Evolutionary conservation across 176 grass and related monocot genomes (phyloP).

Genomic region (Carex scoparia): DNA sequence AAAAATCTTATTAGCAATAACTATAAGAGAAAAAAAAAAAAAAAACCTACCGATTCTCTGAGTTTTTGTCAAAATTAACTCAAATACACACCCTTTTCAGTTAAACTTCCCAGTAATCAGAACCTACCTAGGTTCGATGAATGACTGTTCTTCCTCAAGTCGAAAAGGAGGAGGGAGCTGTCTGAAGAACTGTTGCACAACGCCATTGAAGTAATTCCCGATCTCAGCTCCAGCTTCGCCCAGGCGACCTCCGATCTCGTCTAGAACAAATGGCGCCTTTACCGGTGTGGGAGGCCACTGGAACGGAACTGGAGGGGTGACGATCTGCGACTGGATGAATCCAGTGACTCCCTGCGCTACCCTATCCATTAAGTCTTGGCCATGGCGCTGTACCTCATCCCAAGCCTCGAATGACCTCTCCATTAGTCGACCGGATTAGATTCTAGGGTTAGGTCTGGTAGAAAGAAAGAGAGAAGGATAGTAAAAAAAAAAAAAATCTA

Average conservation of each 20-base stretch:
- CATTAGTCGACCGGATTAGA: slow-evolving; percentile 25
- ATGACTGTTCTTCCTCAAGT: slow-evolving; percentile 36
- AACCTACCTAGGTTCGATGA: slow-evolving; percentile 14
- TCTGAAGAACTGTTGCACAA: slow-evolving; percentile 65
- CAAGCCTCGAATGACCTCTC: slow-evolving; percentile 87
- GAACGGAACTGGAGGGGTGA: slow-evolving; percentile 32
- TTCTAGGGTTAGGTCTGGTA: slow-evolving; percentile 6
- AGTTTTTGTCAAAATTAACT: neutral
- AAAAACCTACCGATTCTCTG: neutral
- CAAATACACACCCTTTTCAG: neutral
- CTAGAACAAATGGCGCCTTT: slow-evolving; percentile 52
- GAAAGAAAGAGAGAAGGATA: neutral
- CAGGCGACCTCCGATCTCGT: slow-evolving; percentile 71
- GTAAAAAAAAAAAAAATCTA: neutral
- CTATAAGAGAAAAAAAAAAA: neutral
- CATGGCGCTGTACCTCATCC: slow-evolving; percentile 94
- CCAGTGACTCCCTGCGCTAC: slow-evolving; percentile 80
- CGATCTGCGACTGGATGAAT: slow-evolving; percentile 58
- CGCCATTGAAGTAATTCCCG: slow-evolving; percentile 59
- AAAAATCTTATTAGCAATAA: neutral
- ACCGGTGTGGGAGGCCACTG: slow-evolving; percentile 50
- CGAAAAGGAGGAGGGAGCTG: slow-evolving; percentile 50
- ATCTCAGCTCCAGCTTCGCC: slow-evolving; percentile 77
- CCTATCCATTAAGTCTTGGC: slow-evolving; percentile 77
- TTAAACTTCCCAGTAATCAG: neutral